Evolutionary conservation across 306 rosid genomes (phyloP).

Genomic region (Prunus campanulata): DNA sequence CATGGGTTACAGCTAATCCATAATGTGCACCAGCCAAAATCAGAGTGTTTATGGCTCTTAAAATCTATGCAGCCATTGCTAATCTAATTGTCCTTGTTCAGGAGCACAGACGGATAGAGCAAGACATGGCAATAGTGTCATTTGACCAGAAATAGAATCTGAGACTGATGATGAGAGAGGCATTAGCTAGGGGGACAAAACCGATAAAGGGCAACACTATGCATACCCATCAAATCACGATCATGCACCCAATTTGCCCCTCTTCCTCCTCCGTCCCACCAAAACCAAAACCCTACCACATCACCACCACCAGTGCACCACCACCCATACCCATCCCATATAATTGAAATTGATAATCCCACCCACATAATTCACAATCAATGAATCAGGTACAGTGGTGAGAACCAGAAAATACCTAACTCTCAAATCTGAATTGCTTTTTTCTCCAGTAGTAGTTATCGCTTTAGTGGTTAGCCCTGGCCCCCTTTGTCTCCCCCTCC

Average conservation of each 20-base stretch:
- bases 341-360: not conserved
- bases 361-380: not conserved
- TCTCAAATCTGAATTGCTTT: conserved; percentile 46
- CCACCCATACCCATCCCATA: not conserved
- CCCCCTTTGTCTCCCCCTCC: conserved; percentile 37
- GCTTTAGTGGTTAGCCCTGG: conserved; percentile 71
- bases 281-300: not conserved
- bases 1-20: conserved; percentile 61
- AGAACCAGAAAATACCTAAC: conserved; percentile 71
- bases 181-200: not conserved
- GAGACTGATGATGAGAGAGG: not conserved
- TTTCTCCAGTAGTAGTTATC: conserved; percentile 44
- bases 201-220: not conserved
- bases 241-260: not conserved
- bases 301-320: conserved; percentile 5
- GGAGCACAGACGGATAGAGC: not conserved
- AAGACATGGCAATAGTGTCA: not conserved
- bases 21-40: conserved; percentile 10
- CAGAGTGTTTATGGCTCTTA: not conserved
- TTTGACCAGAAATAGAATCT: not conserved
- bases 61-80: not conserved
- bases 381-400: conserved; percentile 30
- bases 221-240: not conserved
- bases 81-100: not conserved
- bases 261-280: not conserved